phyloP scores from a whole-genome alignment of 1,284 basidiomycete species.

The Ganoderma resinaceum region DNA sequence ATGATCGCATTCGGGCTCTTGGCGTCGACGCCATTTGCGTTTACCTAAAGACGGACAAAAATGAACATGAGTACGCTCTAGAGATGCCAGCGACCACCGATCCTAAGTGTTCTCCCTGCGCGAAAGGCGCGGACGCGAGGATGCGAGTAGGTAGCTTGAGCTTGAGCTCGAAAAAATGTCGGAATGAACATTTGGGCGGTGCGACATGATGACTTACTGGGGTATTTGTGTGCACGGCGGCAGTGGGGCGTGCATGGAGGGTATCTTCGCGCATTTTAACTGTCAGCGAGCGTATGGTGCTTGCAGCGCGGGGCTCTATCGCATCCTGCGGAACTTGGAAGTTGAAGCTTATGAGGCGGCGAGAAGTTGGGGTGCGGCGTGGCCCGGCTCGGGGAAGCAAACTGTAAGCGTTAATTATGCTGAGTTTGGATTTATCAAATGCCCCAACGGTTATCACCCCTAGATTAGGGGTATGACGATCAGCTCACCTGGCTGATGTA shows the following conservation, averaged over 20 bases:
- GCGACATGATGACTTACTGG: conserved; percentile 11
- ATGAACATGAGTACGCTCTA: not conserved
- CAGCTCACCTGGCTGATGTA: no score
- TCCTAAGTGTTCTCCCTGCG: not conserved
- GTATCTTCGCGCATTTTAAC: conserved; percentile 7
- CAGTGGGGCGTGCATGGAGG: conserved; percentile 5
- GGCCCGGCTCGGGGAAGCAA: not conserved
- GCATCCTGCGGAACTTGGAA: not conserved
- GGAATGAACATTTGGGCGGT: not conserved
- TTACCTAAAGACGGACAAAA: not conserved
- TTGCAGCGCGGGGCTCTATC: not conserved
- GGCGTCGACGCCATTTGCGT: conserved; percentile 11
- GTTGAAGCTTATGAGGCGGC: not conserved
- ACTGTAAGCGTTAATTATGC: not conserved
- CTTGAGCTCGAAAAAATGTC: not conserved
- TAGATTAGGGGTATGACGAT: not conserved
- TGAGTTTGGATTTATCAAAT: not conserved
- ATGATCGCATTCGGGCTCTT: conserved; percentile 5
- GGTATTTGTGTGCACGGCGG: not conserved
- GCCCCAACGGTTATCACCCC: not conserved
- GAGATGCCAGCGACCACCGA: not conserved
- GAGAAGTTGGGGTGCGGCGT: not conserved
- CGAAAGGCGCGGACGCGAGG: not conserved
- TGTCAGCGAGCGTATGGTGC: not conserved
- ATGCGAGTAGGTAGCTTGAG: not conserved